Percentiles rank a stretch among this genome's conserved stretches.
Evolutionary conservation across 768 basidiomycete genomes (phyloP).

Genomic region (Tricholoma bakamatsutake): DNA sequence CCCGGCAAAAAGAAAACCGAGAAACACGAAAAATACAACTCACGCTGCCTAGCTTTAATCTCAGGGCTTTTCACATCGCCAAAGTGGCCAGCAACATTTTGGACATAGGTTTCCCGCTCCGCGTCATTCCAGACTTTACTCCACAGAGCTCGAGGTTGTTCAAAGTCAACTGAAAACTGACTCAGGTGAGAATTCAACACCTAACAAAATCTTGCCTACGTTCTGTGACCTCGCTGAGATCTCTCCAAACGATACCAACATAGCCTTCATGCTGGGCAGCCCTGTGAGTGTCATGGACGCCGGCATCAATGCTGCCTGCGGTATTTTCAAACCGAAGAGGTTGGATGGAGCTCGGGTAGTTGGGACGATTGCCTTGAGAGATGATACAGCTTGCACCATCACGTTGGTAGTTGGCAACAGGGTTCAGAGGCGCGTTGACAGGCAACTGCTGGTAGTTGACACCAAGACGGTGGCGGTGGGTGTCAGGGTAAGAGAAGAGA

Average conservation of each 20-base stretch:
- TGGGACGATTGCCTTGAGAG: slow-evolving; percentile 81
- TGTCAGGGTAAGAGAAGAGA: slow-evolving; percentile 92
- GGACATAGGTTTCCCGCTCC: slow-evolving; percentile 54
- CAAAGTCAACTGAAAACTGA: slow-evolving; percentile 61
- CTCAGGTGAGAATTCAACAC: background rate
- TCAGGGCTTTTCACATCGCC: slow-evolving; percentile 51
- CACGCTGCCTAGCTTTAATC: slow-evolving; percentile 63
- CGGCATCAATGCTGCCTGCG: too few relatives aligned
- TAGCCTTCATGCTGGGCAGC: slow-evolving; percentile 66
- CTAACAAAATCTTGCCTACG: slow-evolving; percentile 38
- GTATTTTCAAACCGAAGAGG: too few relatives aligned
- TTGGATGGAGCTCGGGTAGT: slow-evolving; percentile 76
- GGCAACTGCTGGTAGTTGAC: slow-evolving; percentile 82
- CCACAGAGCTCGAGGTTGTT: slow-evolving; percentile 74
- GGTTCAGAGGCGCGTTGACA: slow-evolving; percentile 72
- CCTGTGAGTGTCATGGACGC: too few relatives aligned
- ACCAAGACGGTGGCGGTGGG: slow-evolving; percentile 81
- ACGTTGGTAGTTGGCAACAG: slow-evolving; percentile 88
- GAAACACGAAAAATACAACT: slow-evolving; percentile 20
- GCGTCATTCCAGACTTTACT: slow-evolving; percentile 59
- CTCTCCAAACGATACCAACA: slow-evolving; percentile 60
- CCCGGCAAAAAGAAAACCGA: background rate
- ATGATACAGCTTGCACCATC: slow-evolving; percentile 65
- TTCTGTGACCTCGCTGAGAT: slow-evolving; percentile 73
- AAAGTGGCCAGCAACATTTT: slow-evolving; percentile 64